A percentile compares a stretch with the other conserved stretches of the same genome.
These are phyloP conservation scores for Infundibulicybe gibba DNA, from an alignment of 768 basidiomycete genomes.

Conservation along the genomic window DNA sequence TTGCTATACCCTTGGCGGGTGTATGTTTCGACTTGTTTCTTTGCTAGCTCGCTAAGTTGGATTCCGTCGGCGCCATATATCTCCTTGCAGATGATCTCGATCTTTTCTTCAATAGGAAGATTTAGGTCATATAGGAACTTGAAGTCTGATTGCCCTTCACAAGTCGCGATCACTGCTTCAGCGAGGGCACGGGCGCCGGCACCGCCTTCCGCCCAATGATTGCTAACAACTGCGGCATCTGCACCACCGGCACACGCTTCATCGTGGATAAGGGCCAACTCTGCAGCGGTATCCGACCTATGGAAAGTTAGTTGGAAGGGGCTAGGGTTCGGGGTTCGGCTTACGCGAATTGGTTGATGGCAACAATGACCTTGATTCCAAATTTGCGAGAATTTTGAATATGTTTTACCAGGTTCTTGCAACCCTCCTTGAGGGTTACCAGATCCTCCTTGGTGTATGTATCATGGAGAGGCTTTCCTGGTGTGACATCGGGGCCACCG, in stretches of 20 bases:
- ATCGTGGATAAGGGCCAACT: conserved; percentile 80
- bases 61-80: conserved; percentile 95
- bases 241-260: conserved; percentile 83
- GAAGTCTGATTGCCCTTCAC: conserved; percentile 81
- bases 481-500: conserved; percentile 94
- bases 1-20: conserved; percentile 82
- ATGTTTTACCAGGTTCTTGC: conserved; percentile 89
- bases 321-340: conserved; percentile 24
- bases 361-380: conserved; percentile 94
- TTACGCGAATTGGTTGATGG: conserved; percentile 92
- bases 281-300: conserved; percentile 87
- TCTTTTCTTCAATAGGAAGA: conserved; percentile 84
- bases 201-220: conserved; percentile 97
- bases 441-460: conserved; percentile 95
- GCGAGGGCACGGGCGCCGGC: conserved; percentile 87
- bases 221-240: conserved; percentile 92
- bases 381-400: conserved; percentile 95
- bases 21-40: conserved; percentile 85
- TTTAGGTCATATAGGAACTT: conserved; percentile 91
- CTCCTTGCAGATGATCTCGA: conserved; percentile 79
- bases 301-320: conserved; percentile 2
- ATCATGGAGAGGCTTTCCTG: conserved; percentile 90
- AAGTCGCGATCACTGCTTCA: conserved; percentile 85
- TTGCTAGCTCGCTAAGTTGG: conserved; percentile 79
- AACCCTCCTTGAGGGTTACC: conserved; percentile 84